phyloP scores from a whole-genome alignment of 305 asterid genomes.

The Lippia alba region DNA sequence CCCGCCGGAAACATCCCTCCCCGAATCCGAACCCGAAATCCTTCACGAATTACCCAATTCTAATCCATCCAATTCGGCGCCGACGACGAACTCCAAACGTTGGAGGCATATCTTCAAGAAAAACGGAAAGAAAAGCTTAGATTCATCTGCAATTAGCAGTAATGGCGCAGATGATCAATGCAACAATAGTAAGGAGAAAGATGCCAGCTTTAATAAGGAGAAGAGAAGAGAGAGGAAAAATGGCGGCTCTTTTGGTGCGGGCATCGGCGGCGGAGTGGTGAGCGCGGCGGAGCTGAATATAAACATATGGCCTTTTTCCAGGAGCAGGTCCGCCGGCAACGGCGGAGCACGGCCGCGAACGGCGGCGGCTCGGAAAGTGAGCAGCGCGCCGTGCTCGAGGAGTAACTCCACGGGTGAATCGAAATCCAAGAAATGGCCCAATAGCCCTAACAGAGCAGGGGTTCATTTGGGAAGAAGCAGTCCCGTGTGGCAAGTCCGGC shows the following conservation, averaged over 20 bases:
- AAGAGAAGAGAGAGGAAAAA: slow-evolving; percentile 63
- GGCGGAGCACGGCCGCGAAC: slow-evolving; percentile 69
- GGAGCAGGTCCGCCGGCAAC: slow-evolving; percentile 96
- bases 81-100: slow-evolving; percentile 68
- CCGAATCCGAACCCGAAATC: slow-evolving; percentile 32
- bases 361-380: slow-evolving; percentile 69
- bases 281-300: slow-evolving; percentile 83
- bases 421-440: slow-evolving; percentile 76
- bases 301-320: slow-evolving; percentile 85
- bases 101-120: slow-evolving; percentile 81
- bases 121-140: slow-evolving; percentile 43
- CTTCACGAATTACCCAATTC: slow-evolving; percentile 29
- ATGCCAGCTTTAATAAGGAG: slow-evolving; percentile 31
- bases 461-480: slow-evolving; percentile 85
- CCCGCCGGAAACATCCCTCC: slow-evolving; percentile 30
- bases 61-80: slow-evolving; percentile 38
- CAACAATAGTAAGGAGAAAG: slow-evolving; percentile 39
- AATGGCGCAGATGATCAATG: slow-evolving; percentile 18
- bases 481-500: slow-evolving; percentile 89
- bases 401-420: slow-evolving; percentile 92
- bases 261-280: slow-evolving; percentile 36
- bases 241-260: slow-evolving; percentile 15
- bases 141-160: neutral
- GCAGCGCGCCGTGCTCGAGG: slow-evolving; percentile 96
- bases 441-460: slow-evolving; percentile 75